phyloP scores from a whole-genome alignment of 73 alveolate genomes.

The Paramecium tetraurelia region DNA sequence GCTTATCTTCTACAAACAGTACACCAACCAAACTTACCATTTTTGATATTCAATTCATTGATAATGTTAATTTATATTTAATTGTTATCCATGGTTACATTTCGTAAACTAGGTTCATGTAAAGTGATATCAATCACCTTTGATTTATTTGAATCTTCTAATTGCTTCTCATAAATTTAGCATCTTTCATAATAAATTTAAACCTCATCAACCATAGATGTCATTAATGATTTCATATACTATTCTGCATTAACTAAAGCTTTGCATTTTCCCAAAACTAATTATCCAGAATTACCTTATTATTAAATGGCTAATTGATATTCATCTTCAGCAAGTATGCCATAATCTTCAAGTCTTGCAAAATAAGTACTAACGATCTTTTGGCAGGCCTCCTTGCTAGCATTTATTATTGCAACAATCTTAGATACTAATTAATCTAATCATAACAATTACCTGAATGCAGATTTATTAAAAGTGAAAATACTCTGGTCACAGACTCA shows the following conservation, averaged over 20 bases:
- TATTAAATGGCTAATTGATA: background rate
- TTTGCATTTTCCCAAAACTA: background rate
- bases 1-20: slow-evolving; percentile 64
- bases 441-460: background rate
- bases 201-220: background rate
- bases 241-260: background rate
- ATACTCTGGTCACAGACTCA: background rate
- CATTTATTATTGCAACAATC: background rate
- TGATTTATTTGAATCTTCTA: background rate
- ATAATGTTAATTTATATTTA: slow-evolving; percentile 60
- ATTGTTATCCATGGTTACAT: background rate
- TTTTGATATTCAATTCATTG: slow-evolving; percentile 80
- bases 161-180: background rate
- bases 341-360: background rate
- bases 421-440: background rate
- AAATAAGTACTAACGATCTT: background rate
- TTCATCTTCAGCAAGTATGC: background rate
- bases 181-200: background rate
- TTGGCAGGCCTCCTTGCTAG: slow-evolving; percentile 29
- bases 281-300: background rate
- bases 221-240: background rate
- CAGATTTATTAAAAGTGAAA: background rate
- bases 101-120: background rate
- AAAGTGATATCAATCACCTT: background rate
- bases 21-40: slow-evolving; percentile 70